A percentile compares a stretch with the other conserved stretches of the same genome.
These are phyloP conservation scores for Ceratobasidium sp. DNA, from an alignment of 1,284 basidiomycete genomes.

Conservation along the genomic window DNA sequence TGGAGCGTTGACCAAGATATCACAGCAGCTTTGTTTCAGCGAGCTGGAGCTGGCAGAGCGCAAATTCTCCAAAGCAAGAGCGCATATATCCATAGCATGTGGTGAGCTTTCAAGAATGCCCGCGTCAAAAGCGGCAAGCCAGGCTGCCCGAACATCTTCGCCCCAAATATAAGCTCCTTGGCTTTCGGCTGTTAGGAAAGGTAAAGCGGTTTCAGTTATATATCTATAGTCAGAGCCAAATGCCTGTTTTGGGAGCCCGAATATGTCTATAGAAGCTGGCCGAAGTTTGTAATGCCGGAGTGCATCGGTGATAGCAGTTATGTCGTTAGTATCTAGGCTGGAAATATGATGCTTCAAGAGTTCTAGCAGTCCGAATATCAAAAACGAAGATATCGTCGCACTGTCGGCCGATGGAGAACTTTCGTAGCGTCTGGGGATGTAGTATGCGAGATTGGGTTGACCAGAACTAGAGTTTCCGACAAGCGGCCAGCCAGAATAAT, in stretches of 20 bases:
- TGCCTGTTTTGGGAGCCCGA: not conserved
- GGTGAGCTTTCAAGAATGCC: not conserved
- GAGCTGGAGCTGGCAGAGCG: not conserved
- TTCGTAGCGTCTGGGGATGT: not conserved
- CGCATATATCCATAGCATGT: not conserved
- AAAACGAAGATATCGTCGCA: not conserved
- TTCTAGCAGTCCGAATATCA: slow-evolving; percentile 3
- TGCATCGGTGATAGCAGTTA: not conserved
- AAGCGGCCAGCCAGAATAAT: slow-evolving; percentile 1
- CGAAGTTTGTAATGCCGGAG: not conserved
- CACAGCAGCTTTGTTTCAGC: not conserved
- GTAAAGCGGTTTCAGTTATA: not conserved
- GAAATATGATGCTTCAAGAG: not conserved
- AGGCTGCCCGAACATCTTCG: not conserved
- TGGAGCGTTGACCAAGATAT: not conserved
- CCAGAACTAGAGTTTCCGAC: not conserved
- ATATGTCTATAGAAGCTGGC: not conserved
- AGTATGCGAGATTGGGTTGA: not conserved
- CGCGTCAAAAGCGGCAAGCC: not conserved
- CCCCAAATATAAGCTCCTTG: not conserved
- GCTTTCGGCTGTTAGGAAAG: not conserved
- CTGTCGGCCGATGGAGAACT: not conserved
- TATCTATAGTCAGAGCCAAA: slow-evolving; percentile 9
- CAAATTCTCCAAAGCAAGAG: not conserved
- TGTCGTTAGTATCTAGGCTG: not conserved